These are phyloP conservation scores for Coemansia sp. DNA, from an alignment of 192 early-diverging fungal species.

Conservation along the genomic window DNA sequence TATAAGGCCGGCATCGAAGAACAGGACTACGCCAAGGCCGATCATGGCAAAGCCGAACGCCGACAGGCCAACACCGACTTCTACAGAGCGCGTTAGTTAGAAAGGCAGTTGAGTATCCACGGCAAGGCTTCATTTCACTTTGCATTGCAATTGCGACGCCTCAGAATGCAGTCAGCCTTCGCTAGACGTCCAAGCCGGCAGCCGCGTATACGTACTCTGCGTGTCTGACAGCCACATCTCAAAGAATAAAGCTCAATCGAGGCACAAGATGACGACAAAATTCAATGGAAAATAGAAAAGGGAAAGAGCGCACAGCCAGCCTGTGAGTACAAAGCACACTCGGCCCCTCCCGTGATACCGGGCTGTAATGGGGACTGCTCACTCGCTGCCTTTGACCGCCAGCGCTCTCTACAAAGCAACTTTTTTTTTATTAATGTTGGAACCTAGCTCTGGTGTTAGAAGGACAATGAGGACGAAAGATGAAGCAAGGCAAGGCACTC, in stretches of 20 bases:
- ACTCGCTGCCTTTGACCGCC: neutral
- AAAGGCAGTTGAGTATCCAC: neutral
- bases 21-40: constrained; percentile 89
- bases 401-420: too few relatives aligned
- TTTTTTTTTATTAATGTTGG: neutral
- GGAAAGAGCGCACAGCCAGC: neutral
- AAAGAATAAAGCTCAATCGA: neutral
- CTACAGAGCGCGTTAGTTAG: constrained; percentile 12
- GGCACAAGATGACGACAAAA: neutral
- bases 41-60: constrained; percentile 93
- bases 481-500: too few relatives aligned
- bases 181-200: too few relatives aligned
- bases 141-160: neutral
- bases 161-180: too few relatives aligned
- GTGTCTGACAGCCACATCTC: constrained; percentile 74
- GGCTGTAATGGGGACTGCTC: neutral
- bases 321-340: too few relatives aligned
- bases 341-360: neutral
- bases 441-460: neutral
- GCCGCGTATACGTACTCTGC: constrained; percentile 74
- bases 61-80: constrained; percentile 95
- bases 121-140: too few relatives aligned
- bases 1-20: constrained; percentile 94
- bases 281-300: constrained; percentile 3
- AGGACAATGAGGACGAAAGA: too few relatives aligned